Percentiles rank a stretch among this genome's conserved stretches.
These are phyloP conservation scores for Skeletonema tropicum DNA, from an alignment of 108 stramenopile species.

Conservation along the genomic window DNA sequence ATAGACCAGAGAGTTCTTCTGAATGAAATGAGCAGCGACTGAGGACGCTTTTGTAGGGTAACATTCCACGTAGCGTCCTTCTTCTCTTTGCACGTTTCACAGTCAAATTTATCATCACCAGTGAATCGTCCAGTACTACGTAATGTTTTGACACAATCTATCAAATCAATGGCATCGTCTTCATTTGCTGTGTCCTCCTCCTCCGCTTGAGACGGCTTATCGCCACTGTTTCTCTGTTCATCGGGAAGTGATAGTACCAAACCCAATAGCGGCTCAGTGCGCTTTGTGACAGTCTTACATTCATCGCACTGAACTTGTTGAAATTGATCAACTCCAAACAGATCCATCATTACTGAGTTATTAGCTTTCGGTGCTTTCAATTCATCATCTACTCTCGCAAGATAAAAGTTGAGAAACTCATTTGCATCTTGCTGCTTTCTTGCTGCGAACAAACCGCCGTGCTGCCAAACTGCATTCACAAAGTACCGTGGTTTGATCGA, in stretches of 20 bases:
- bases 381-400: conserved; percentile 50
- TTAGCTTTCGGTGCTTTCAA: conserved; percentile 35
- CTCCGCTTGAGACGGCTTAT: background rate
- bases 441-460: conserved; percentile 59
- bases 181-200: background rate
- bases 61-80: conserved; percentile 47
- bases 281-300: conserved; percentile 42
- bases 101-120: conserved; percentile 42
- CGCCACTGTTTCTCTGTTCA: background rate
- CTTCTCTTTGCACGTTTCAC: conserved; percentile 40
- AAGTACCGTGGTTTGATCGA: conserved; percentile 44
- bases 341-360: conserved; percentile 49
- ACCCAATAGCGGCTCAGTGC: conserved; percentile 50
- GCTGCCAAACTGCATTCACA: conserved; percentile 60
- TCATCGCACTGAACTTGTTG: conserved; percentile 51
- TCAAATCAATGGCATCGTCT: conserved; percentile 15
- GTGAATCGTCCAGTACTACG: conserved; percentile 35
- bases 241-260: conserved; percentile 46
- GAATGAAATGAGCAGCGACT: conserved; percentile 47
- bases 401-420: conserved; percentile 69
- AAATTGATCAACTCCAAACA: conserved; percentile 51
- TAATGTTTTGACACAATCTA: conserved; percentile 42
- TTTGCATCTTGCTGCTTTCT: conserved; percentile 78
- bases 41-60: conserved; percentile 37
- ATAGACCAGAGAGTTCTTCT: conserved; percentile 41